Conservation (phyloP, 305 asterid genomes). For the Fraxinus albicans region DNA sequence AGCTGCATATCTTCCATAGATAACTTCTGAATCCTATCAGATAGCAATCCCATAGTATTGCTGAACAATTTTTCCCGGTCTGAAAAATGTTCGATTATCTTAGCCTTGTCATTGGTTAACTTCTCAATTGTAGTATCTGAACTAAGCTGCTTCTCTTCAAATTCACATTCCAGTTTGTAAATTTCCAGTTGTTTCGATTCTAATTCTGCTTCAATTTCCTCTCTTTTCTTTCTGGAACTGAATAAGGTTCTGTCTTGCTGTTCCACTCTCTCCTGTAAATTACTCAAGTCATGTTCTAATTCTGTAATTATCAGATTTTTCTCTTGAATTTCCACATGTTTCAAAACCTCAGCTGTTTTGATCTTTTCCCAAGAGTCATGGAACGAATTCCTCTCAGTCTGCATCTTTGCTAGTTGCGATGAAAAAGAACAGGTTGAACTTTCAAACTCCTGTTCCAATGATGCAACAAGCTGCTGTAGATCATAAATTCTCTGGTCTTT, state of each 20-base stretch:
- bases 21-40: constrained; percentile 38
- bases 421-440: constrained; percentile 62
- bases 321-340: constrained; percentile 69
- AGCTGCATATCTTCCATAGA: constrained; percentile 52
- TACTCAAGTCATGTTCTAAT: constrained; percentile 46
- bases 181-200: constrained; percentile 34
- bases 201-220: constrained; percentile 31
- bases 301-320: constrained; percentile 48
- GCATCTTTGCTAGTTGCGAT: constrained; percentile 55
- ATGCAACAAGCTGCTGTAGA: constrained; percentile 71
- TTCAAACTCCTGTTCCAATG: constrained; percentile 66
- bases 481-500: constrained; percentile 63
- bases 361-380: constrained; percentile 62
- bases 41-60: constrained; percentile 33
- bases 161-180: constrained; percentile 22
- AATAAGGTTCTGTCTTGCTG: constrained; percentile 24
- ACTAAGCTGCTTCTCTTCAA: constrained; percentile 11
- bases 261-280: constrained; percentile 26
- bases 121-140: constrained; percentile 27
- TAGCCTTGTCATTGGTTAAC: constrained; percentile 26
- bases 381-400: constrained; percentile 43
- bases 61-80: constrained; percentile 37
- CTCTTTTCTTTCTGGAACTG: constrained; percentile 18
- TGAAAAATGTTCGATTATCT: constrained; percentile 27
- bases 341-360: constrained; percentile 43